phyloP scores from a whole-genome alignment of 78 protist species.

The Dictyostelium capitatum region DNA sequence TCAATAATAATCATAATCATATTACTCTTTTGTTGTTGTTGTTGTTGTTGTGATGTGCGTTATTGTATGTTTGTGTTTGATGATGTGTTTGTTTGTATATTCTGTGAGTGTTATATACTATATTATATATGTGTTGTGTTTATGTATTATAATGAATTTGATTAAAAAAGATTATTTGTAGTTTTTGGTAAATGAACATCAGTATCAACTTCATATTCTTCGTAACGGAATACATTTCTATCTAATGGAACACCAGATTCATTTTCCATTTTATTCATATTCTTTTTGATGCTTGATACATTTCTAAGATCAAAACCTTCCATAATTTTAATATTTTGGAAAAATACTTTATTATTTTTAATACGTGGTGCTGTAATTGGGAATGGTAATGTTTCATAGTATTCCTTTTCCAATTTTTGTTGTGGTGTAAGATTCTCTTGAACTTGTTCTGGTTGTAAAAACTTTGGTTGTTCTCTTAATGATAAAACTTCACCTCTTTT shows the following conservation, averaged over 20 bases:
- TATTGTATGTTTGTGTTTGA: too few species aligned
- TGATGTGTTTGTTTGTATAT: too few species aligned
- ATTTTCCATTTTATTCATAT: background rate
- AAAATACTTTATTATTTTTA: background rate
- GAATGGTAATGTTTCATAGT: slow-evolving; percentile 45
- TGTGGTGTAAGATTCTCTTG: background rate
- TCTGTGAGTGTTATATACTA: too few species aligned
- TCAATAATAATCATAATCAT: too few species aligned
- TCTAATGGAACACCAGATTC: slow-evolving; percentile 21
- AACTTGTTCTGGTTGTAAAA: background rate
- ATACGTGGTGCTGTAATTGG: slow-evolving; percentile 40
- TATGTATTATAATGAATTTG: background rate
- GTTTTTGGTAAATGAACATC: slow-evolving; percentile 33
- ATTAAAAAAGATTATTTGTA: slow-evolving; percentile 33
- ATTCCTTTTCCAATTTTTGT: slow-evolving; percentile 18
- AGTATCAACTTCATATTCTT: slow-evolving; percentile 52
- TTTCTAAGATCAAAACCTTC: slow-evolving; percentile 64
- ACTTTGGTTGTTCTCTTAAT: slow-evolving; percentile 49
- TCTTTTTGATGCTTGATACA: slow-evolving; percentile 6
- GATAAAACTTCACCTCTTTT: slow-evolving; percentile 80
- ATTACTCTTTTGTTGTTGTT: too few species aligned
- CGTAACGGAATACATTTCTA: slow-evolving; percentile 14
- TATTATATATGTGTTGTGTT: too few species aligned
- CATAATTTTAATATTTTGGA: background rate
- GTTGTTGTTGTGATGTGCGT: too few species aligned